These are phyloP conservation scores for Ormosia emarginata DNA, from an alignment of 306 rosid genomes.

Conservation along the genomic window DNA sequence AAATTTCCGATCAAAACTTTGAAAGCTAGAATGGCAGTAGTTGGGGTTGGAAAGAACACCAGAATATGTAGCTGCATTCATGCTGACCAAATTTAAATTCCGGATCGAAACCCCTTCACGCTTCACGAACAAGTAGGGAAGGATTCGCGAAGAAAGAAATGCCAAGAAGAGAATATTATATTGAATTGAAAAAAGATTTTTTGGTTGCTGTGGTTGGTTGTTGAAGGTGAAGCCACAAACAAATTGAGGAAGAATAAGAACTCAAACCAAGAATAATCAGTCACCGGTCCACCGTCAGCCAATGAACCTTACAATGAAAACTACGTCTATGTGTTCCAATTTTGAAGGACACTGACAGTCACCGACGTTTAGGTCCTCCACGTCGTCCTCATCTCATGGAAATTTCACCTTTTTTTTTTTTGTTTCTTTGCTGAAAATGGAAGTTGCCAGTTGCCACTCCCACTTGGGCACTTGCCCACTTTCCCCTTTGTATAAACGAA, in stretches of 20 bases:
- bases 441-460: too few relatives aligned
- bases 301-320: background rate
- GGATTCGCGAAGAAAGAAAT: background rate
- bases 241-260: too few relatives aligned
- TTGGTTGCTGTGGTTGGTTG: background rate
- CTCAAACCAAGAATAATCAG: background rate
- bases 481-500: too few relatives aligned
- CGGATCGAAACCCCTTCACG: background rate
- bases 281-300: background rate
- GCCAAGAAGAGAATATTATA: background rate
- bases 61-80: constrained; percentile 42
- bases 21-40: constrained; percentile 13
- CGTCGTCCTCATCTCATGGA: too few relatives aligned
- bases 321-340: background rate
- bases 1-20: constrained; percentile 26
- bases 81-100: constrained; percentile 9
- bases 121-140: background rate
- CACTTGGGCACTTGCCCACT: too few relatives aligned
- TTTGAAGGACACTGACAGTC: background rate
- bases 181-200: background rate
- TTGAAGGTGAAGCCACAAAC: background rate
- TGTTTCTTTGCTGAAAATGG: too few relatives aligned
- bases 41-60: constrained; percentile 23
- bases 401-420: too few relatives aligned
- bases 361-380: too few relatives aligned